phyloP scores from a whole-genome alignment of 2,329 filamentous ascomycete species.

The Aureobasidium uvarum region DNA sequence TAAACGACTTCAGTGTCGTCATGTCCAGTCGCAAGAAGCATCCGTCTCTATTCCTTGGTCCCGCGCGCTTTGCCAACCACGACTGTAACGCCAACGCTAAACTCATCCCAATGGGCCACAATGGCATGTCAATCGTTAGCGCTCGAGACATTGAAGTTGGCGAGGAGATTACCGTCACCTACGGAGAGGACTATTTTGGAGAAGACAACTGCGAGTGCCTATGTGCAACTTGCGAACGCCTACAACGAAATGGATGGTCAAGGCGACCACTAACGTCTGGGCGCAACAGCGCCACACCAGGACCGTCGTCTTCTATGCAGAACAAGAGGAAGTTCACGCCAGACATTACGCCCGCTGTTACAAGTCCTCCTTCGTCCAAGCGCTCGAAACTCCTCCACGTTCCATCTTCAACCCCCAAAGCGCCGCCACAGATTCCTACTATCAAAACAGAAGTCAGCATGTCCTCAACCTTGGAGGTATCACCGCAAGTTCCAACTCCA shows the following conservation, averaged over 20 bases:
- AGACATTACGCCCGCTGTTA: background rate
- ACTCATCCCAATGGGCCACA: slow-evolving; percentile 76
- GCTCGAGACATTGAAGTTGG: slow-evolving; percentile 76
- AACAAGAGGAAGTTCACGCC: slow-evolving; percentile 10
- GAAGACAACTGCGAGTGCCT: slow-evolving; percentile 93
- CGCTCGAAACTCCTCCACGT: background rate
- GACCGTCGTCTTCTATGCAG: background rate
- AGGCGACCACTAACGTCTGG: background rate
- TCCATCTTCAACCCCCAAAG: background rate
- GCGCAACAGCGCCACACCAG: background rate
- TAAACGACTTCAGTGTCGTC: slow-evolving; percentile 96
- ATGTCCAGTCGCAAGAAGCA: slow-evolving; percentile 89
- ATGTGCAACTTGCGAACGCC: slow-evolving; percentile 79
- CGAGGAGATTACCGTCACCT: slow-evolving; percentile 95
- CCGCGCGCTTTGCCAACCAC: slow-evolving; percentile 94
- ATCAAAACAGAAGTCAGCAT: slow-evolving; percentile 18
- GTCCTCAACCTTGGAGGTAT: background rate
- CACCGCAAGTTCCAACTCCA: background rate
- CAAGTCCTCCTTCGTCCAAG: slow-evolving; percentile 9
- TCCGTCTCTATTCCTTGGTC: slow-evolving; percentile 88
- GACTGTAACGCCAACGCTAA: slow-evolving; percentile 92
- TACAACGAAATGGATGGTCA: slow-evolving; percentile 75
- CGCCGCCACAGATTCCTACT: background rate
- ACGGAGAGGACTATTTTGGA: slow-evolving; percentile 95
- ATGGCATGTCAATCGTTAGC: slow-evolving; percentile 89